Conservation (phyloP, 306 rosid species). For the Gillenia trifoliata region DNA sequence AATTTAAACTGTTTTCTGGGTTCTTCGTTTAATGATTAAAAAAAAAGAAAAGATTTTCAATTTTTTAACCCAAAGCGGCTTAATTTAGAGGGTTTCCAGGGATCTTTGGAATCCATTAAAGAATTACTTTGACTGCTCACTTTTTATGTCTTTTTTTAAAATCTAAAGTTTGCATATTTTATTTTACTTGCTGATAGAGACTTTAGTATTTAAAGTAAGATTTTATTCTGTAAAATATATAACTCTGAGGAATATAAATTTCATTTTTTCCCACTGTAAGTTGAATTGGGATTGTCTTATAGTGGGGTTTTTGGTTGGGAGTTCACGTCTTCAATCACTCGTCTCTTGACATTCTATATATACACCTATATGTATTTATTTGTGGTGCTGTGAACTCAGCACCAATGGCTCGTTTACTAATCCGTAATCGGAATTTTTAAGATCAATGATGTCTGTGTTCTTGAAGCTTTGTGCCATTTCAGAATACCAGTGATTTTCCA, state of each 20-base stretch:
- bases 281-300: conserved; percentile 36
- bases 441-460: conserved; percentile 20
- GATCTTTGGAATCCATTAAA: conserved; percentile 39
- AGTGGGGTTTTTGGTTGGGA: conserved; percentile 48
- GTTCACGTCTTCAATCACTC: conserved; percentile 21
- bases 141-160: conserved; percentile 33
- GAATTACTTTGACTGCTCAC: conserved; percentile 51
- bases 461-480: conserved; percentile 32
- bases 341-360: conserved; percentile 15
- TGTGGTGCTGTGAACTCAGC: conserved; percentile 31
- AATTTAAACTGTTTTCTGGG: conserved; percentile 18
- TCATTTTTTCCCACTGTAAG: conserved; percentile 17
- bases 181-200: conserved; percentile 46
- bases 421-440: neutral
- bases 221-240: conserved; percentile 32
- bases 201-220: conserved; percentile 33
- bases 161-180: conserved; percentile 25
- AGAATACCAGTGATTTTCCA: conserved; percentile 28
- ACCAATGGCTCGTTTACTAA: neutral
- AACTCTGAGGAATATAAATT: conserved; percentile 10
- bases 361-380: neutral
- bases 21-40: conserved; percentile 20
- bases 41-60: conserved; percentile 35
- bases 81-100: conserved; percentile 38
- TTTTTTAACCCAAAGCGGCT: conserved; percentile 25